Evolutionary conservation across 1,139 yeast genomes (phyloP).

Genomic region (Hyphopichia pseudoburtonii): DNA sequence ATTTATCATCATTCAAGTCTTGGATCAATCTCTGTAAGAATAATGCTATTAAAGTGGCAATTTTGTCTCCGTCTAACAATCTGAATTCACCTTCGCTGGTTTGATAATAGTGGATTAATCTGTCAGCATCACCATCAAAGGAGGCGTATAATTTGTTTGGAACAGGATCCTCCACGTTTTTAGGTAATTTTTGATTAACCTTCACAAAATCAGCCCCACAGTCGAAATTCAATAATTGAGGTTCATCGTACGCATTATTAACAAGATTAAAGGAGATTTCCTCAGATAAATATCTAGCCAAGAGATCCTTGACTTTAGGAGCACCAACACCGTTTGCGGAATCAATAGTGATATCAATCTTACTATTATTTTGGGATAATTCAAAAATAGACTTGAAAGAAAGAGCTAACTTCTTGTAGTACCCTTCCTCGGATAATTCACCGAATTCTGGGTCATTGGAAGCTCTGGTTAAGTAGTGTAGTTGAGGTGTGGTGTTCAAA

Average conservation of each 20-base stretch:
- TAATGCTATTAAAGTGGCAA: slow-evolving; percentile 79
- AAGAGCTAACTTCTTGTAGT: slow-evolving; percentile 60
- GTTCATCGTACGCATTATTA: slow-evolving; percentile 58
- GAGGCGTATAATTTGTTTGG: slow-evolving; percentile 64
- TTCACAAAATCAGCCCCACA: slow-evolving; percentile 98
- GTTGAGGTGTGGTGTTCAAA: slow-evolving; percentile 86
- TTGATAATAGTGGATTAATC: slow-evolving; percentile 81
- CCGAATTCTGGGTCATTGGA: slow-evolving; percentile 68
- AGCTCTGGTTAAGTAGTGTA: slow-evolving; percentile 82
- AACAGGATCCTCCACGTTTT: slow-evolving; percentile 45
- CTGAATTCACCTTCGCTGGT: slow-evolving; percentile 51
- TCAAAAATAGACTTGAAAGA: slow-evolving; percentile 35
- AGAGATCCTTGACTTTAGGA: slow-evolving; percentile 59
- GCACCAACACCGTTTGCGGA: slow-evolving; percentile 97
- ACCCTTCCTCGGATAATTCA: slow-evolving; percentile 63
- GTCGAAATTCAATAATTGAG: slow-evolving; percentile 62
- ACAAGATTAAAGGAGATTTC: slow-evolving; percentile 49
- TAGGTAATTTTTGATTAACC: slow-evolving; percentile 79
- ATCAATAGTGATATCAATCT: slow-evolving; percentile 63
- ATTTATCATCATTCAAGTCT: slow-evolving; percentile 37
- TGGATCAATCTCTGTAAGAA: slow-evolving; percentile 56
- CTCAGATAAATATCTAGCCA: slow-evolving; percentile 40
- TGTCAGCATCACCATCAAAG: slow-evolving; percentile 97
- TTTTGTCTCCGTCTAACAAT: slow-evolving; percentile 90
- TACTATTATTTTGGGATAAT: slow-evolving; percentile 18